phyloP scores from a whole-genome alignment of 202 grass and related monocot genomes.

The Carex arenaria region DNA sequence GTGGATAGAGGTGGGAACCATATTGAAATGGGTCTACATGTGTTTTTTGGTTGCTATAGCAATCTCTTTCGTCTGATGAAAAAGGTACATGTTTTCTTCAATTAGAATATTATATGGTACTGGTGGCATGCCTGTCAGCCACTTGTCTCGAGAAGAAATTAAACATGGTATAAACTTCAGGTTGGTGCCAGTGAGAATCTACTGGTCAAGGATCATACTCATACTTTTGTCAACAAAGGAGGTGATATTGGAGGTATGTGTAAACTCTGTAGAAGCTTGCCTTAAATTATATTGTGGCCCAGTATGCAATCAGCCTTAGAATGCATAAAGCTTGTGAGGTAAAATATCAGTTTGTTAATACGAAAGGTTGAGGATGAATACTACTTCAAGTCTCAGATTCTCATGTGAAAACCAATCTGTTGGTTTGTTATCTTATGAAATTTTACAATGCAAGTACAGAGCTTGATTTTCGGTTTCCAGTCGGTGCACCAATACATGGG shows the following conservation, averaged over 20 bases:
- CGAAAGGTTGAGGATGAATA: constrained; percentile 4
- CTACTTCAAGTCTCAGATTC: neutral
- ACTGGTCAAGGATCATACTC: constrained; percentile 91
- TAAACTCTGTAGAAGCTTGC: neutral
- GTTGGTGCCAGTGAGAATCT: constrained; percentile 91
- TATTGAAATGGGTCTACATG: constrained; percentile 97
- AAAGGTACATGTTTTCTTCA: constrained; percentile 46
- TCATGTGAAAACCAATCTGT: neutral
- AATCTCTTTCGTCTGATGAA: constrained; percentile 98
- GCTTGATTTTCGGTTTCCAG: constrained; percentile 93
- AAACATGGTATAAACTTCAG: constrained; percentile 31
- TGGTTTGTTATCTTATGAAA: neutral
- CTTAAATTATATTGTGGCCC: neutral
- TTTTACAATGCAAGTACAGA: constrained; percentile 42
- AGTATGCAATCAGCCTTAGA: neutral
- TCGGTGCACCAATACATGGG: constrained; percentile 93
- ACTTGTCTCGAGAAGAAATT: neutral
- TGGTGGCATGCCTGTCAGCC: neutral
- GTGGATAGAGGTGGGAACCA: constrained; percentile 86
- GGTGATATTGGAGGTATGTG: constrained; percentile 72
- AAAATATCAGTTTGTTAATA: constrained; percentile 1
- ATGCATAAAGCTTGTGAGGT: neutral
- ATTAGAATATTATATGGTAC: constrained; percentile 1
- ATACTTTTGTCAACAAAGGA: constrained; percentile 96
- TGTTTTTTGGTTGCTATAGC: constrained; percentile 97